Percentiles rank a stretch among this genome's conserved stretches.
phyloP scores from a whole-genome alignment of 164 flowering plant genomes.

The Tetrastigma voinierianum region DNA sequence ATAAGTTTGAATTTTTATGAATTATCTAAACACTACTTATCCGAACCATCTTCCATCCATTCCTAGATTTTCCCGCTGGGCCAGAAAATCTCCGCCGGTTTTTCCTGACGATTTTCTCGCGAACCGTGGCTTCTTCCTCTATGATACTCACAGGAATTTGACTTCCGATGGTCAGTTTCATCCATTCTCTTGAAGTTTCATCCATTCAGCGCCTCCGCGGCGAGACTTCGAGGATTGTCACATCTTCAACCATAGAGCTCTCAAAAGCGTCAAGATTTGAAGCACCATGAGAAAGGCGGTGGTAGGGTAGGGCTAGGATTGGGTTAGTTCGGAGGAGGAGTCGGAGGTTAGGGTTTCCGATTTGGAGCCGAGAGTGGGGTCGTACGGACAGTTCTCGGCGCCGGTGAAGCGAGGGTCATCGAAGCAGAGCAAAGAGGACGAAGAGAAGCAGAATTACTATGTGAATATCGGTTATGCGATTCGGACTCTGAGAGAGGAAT shows the following conservation, averaged over 20 bases:
- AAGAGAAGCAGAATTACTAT: slow-evolving; percentile 64
- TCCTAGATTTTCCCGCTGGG: not conserved
- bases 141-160: not conserved
- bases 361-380: slow-evolving; percentile 19
- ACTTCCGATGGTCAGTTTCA: slow-evolving; percentile 30
- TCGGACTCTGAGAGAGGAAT: slow-evolving; percentile 73
- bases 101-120: slow-evolving; percentile 6
- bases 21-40: slow-evolving; percentile 18
- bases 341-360: slow-evolving; percentile 30
- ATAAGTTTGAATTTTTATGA: slow-evolving; percentile 16
- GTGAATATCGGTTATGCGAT: slow-evolving; percentile 80
- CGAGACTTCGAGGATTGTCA: slow-evolving; percentile 4
- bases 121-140: not conserved
- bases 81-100: not conserved
- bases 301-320: slow-evolving; percentile 8
- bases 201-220: slow-evolving; percentile 8
- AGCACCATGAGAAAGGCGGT: slow-evolving; percentile 2
- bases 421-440: slow-evolving; percentile 49
- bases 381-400: slow-evolving; percentile 44
- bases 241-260: slow-evolving; percentile 14
- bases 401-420: slow-evolving; percentile 41
- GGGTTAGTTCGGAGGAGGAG: slow-evolving; percentile 30
- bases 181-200: slow-evolving; percentile 25
- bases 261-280: slow-evolving; percentile 9
- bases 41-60: slow-evolving; percentile 1